phyloP scores from a whole-genome alignment of 148 eudicot species.

The Rhododendron griersonianum region DNA sequence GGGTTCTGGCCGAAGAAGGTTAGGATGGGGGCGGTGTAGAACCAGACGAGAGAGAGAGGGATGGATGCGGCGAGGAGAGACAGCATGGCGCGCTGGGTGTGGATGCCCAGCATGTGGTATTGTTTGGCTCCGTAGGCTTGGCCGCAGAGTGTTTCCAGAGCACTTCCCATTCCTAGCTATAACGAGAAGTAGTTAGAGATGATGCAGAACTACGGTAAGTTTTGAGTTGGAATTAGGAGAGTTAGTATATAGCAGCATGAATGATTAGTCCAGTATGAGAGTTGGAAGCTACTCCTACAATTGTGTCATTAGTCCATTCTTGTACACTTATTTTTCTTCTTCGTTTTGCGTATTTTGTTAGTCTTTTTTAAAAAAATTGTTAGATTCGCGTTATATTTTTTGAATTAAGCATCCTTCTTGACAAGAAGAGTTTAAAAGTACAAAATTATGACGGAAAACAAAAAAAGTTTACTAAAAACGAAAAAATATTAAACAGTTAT shows the following conservation, averaged over 20 bases:
- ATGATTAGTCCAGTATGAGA: neutral
- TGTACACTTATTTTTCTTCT: too few relatives aligned
- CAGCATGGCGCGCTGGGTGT: slow-evolving; percentile 38
- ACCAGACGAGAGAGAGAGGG: slow-evolving; percentile 35
- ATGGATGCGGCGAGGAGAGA: slow-evolving; percentile 24
- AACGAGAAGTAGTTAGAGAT: neutral
- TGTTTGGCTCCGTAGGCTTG: slow-evolving; percentile 52
- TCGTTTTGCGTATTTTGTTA: too few relatives aligned
- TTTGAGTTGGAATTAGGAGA: neutral
- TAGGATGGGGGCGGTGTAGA: slow-evolving; percentile 29
- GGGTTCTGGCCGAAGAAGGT: slow-evolving; percentile 31
- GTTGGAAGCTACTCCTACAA: neutral
- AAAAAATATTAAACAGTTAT: too few relatives aligned
- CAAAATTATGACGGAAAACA: too few relatives aligned
- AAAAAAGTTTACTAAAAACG: too few relatives aligned
- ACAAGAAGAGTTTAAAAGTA: too few relatives aligned
- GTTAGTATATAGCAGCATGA: neutral
- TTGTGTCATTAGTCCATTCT: neutral
- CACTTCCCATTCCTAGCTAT: slow-evolving; percentile 55
- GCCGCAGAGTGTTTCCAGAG: slow-evolving; percentile 46
- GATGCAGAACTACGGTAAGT: neutral
- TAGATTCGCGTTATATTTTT: too few relatives aligned
- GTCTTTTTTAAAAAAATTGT: too few relatives aligned
- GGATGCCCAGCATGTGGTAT: slow-evolving; percentile 39
- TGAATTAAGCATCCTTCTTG: too few relatives aligned